Conservation (phyloP, 176 grass and related monocot species). For the Juncus inflexus region DNA sequence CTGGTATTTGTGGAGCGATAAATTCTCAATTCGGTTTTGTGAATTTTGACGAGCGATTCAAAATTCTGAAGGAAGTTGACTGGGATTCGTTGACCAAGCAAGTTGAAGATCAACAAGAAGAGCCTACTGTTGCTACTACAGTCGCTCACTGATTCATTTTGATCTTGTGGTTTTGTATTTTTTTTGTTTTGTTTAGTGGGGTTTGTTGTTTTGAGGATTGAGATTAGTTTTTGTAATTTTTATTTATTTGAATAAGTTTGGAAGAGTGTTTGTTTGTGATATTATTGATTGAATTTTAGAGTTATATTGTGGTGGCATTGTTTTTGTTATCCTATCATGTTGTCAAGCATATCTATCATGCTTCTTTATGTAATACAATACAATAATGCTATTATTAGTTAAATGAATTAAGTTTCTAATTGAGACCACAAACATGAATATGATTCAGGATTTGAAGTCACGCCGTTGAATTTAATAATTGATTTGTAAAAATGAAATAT, state of each 20-base stretch:
- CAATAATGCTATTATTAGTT: too few relatives aligned
- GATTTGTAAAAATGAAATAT: too few relatives aligned
- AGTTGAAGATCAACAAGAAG: constrained; percentile 34
- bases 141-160: constrained; percentile 18
- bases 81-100: constrained; percentile 60
- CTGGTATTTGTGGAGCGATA: constrained; percentile 45
- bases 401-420: too few relatives aligned
- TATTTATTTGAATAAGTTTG: not conserved
- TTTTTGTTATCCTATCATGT: too few relatives aligned
- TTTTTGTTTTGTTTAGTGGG: not conserved
- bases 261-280: too few relatives aligned
- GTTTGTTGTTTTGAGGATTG: constrained; percentile 4
- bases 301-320: too few relatives aligned
- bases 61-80: constrained; percentile 59
- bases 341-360: too few relatives aligned
- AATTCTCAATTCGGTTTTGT: constrained; percentile 51
- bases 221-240: constrained; percentile 3
- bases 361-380: too few relatives aligned
- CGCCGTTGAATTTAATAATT: too few relatives aligned
- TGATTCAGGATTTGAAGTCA: too few relatives aligned
- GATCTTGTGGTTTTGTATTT: not conserved
- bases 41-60: constrained; percentile 66
- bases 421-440: too few relatives aligned
- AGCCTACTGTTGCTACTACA: constrained; percentile 21
- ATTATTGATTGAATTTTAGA: too few relatives aligned